Evolutionary conservation across 148 eudicot species (phyloP), one percentile per base, ranked within the genome.

Genomic region (Gaultheria prostrata): DNA sequence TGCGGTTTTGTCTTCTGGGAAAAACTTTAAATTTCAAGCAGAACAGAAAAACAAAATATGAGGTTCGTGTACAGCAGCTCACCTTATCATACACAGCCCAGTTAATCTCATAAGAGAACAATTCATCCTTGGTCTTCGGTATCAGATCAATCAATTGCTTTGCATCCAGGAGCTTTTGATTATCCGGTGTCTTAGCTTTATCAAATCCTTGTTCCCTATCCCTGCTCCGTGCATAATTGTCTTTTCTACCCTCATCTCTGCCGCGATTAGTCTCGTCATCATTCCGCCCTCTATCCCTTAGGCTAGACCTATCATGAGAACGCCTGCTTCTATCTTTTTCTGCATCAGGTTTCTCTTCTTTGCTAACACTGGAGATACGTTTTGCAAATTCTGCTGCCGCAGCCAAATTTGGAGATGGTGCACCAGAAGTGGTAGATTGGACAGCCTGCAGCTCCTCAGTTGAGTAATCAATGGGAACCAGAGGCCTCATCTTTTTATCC

Each of bases 401-500:
- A 82, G 85, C 95, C 78, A 89, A 73, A 81, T 87, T 84, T 35
- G 92, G 83, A 65, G 94, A 83, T 74, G 90, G 87, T 57, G 85
- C 85, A 33, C 83, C 93, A 87, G 91, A 84, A 81, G 77, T 83
- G 49, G 89, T 72, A 85, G 86, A 35, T 83, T 88, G 91, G 54
- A 87, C 87, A 71, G 89, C 95, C 84, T 94, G 95, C 80, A 91
- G 89, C 85, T 97, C 99, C 84, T 95, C 99, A 26, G 94, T 88
- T 75, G 99, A 92, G 91, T 97, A 93, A 83, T 97, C 98, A 84
- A 95, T 92, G 3, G 99, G 99, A 83, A 95, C 98, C 79, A 97
- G 87, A 87, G 99, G 99, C 88, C 98, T 92, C 98, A 95, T 92
- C 86, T 93, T 95, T 92, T 95, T 95, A 6, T 95, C 99, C 82